phyloP scores from a whole-genome alignment of 768 basidiomycete genomes.

The Russula ochroleuca region DNA sequence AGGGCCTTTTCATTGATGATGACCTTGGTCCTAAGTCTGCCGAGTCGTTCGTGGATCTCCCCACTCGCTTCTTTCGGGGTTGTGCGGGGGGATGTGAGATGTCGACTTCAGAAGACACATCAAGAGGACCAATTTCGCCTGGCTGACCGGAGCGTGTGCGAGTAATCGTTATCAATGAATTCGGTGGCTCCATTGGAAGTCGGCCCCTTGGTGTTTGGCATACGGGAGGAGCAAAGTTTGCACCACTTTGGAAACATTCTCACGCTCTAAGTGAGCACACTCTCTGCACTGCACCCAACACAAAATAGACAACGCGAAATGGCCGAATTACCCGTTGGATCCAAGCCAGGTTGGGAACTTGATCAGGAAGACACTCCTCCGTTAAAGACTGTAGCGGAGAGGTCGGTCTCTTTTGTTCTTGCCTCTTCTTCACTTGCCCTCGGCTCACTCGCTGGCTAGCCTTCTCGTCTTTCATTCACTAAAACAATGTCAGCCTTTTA shows the following conservation, averaged over 20 bases:
- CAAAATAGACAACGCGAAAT: background rate
- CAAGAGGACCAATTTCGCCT: background rate
- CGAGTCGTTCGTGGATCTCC: constrained; percentile 4
- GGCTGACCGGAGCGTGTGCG: constrained; percentile 1
- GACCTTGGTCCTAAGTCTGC: constrained; percentile 8
- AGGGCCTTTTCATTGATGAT: constrained; percentile 10
- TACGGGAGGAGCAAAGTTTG: background rate
- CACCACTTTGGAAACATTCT: constrained; percentile 5
- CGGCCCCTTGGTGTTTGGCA: background rate
- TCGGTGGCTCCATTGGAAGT: constrained; percentile 1
- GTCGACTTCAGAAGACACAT: constrained; percentile 10
- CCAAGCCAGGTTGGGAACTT: constrained; percentile 57
- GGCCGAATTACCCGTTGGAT: constrained; percentile 49
- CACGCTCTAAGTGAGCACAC: background rate
- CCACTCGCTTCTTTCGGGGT: constrained; percentile 23
- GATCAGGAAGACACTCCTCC: constrained; percentile 35
- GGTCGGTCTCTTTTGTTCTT: constrained; percentile 39
- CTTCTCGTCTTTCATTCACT: constrained; percentile 61
- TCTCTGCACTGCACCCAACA: background rate
- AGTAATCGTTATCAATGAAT: background rate
- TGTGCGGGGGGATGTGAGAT: background rate
- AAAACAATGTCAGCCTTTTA: constrained; percentile 53
- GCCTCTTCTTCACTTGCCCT: background rate
- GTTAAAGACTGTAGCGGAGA: constrained; percentile 52
- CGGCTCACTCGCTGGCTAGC: constrained; percentile 36